Evolutionary conservation across 257 asterid species (phyloP).

Genomic region (Plantago ovata): DNA sequence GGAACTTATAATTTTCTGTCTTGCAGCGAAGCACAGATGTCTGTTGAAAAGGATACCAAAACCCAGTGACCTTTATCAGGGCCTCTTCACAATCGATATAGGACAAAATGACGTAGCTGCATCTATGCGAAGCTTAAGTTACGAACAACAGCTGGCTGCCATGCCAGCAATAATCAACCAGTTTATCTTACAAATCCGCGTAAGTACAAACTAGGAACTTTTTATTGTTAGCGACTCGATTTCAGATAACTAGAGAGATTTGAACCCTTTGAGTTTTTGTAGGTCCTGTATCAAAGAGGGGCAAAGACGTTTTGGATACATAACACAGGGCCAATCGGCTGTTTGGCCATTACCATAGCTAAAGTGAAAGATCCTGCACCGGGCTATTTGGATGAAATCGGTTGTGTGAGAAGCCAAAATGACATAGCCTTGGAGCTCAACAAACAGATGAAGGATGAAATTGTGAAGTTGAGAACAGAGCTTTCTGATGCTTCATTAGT

Average conservation of each 20-base stretch:
- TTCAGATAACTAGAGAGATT: not conserved
- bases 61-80: slow-evolving; percentile 42
- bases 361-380: slow-evolving; percentile 35
- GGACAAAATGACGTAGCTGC: slow-evolving; percentile 66
- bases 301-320: slow-evolving; percentile 69
- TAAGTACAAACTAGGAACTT: slow-evolving; percentile 20
- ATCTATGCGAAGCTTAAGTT: slow-evolving; percentile 22
- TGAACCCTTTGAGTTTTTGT: not conserved
- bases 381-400: slow-evolving; percentile 47
- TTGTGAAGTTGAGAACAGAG: slow-evolving; percentile 35
- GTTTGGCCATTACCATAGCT: slow-evolving; percentile 34
- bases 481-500: slow-evolving; percentile 46
- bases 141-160: slow-evolving; percentile 26
- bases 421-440: slow-evolving; percentile 55
- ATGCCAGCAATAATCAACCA: slow-evolving; percentile 34
- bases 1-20: not conserved
- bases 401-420: slow-evolving; percentile 56
- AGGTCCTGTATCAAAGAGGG: slow-evolving; percentile 53
- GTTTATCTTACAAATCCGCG: slow-evolving; percentile 39
- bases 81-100: slow-evolving; percentile 55
- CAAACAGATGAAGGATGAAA: slow-evolving; percentile 36
- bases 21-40: slow-evolving; percentile 23
- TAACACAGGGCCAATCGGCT: slow-evolving; percentile 77
- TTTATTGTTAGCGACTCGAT: not conserved
- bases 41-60: slow-evolving; percentile 36